Percentiles rank a stretch among this genome's conserved stretches.
phyloP scores from a whole-genome alignment of 345 rosid species.

The Conringia planisiliqua region DNA sequence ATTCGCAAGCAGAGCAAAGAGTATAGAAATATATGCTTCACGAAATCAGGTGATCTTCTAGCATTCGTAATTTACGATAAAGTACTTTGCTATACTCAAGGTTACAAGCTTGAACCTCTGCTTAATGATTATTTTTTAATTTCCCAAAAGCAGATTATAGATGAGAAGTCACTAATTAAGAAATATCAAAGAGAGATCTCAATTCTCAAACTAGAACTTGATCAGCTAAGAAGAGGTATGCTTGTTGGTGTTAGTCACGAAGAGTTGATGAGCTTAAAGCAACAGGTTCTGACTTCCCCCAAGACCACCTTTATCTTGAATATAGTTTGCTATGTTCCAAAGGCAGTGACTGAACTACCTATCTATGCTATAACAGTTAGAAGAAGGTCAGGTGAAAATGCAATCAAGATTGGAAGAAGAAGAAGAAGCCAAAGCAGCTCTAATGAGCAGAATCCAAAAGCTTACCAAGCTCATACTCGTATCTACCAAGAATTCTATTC shows the following conservation, averaged over 20 bases:
- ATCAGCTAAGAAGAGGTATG: conserved; percentile 80
- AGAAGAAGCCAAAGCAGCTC: conserved; percentile 99
- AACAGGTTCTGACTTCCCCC: conserved; percentile 56
- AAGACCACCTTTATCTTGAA: not conserved
- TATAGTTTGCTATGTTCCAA: not conserved
- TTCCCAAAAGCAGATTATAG: conserved; percentile 68
- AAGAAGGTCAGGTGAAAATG: conserved; percentile 99
- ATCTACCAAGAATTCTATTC: conserved; percentile 83
- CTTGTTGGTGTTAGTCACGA: conserved; percentile 89
- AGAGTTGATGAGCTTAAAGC: conserved; percentile 83
- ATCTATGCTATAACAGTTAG: conserved; percentile 50
- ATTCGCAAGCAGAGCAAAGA: conserved; percentile 98
- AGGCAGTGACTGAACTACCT: conserved; percentile 12
- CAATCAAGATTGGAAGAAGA: conserved; percentile 99
- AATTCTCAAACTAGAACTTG: conserved; percentile 83
- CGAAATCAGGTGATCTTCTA: conserved; percentile 75
- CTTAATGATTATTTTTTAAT: conserved; percentile 23
- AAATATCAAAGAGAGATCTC: conserved; percentile 97
- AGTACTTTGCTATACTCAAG: not conserved
- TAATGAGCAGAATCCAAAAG: conserved; percentile 98
- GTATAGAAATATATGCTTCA: conserved; percentile 92
- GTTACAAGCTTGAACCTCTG: conserved; percentile 11
- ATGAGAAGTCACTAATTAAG: conserved; percentile 95
- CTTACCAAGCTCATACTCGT: conserved; percentile 97
- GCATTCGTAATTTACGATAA: not conserved